These are phyloP conservation scores for Gracilaria gracilis DNA, from an alignment of 23 red algal genomes.

Conservation along the genomic window DNA sequence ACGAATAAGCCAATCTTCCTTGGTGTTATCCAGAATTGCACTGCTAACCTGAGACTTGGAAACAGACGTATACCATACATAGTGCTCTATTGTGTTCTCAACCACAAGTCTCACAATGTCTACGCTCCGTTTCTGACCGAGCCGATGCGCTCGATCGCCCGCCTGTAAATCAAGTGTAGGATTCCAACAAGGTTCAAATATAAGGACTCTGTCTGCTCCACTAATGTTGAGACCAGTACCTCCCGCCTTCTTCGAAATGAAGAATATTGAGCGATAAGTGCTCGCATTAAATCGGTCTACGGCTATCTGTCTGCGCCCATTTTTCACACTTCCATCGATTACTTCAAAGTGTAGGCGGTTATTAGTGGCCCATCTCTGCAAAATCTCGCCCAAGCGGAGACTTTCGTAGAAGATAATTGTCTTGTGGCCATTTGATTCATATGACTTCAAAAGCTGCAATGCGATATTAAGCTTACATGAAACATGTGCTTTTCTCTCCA, in stretches of 20 bases:
- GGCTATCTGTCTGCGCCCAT: conserved; percentile 71
- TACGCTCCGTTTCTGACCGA: conserved; percentile 90
- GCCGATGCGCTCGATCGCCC: conserved; percentile 91
- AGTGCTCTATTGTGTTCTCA: conserved; percentile 91
- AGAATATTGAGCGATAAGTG: conserved; percentile 69
- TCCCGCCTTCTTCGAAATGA: conserved; percentile 91
- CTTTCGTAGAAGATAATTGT: conserved; percentile 90
- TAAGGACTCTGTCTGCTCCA: conserved; percentile 87
- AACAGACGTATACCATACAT: conserved; percentile 64
- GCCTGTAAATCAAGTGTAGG: conserved; percentile 95
- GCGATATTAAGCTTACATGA: conserved; percentile 79
- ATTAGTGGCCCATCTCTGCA: conserved; percentile 73
- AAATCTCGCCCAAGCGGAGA: conserved; percentile 72
- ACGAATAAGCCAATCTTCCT: conserved; percentile 66
- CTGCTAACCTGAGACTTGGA: conserved; percentile 72
- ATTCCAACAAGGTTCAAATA: conserved; percentile 94
- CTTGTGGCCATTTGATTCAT: conserved; percentile 68
- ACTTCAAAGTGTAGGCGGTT: conserved; percentile 70
- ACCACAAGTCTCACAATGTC: conserved; percentile 85
- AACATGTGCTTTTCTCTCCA: conserved; percentile 54
- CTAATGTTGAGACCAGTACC: conserved; percentile 92
- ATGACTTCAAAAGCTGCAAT: conserved; percentile 61
- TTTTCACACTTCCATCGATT: conserved; percentile 84
- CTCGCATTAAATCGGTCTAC: conserved; percentile 88
- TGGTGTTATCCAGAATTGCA: conserved; percentile 73